phyloP scores from a whole-genome alignment of 164 flowering plant genomes.

The Piper longum region DNA sequence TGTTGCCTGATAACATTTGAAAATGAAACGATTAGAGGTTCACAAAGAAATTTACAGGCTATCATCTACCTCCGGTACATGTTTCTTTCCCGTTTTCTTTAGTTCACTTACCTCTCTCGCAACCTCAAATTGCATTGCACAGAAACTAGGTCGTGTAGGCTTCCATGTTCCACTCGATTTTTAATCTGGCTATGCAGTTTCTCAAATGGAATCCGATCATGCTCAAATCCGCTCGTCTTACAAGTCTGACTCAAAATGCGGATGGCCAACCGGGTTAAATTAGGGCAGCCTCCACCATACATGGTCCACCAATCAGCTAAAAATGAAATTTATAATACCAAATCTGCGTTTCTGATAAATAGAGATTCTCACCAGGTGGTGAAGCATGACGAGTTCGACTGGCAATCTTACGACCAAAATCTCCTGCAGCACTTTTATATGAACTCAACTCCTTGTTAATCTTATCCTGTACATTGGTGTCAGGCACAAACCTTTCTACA shows the following conservation, averaged over 20 bases:
- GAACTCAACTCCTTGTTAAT: constrained; percentile 59
- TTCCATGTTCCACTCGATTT: constrained; percentile 59
- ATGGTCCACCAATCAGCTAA: constrained; percentile 95
- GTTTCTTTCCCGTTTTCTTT: neutral
- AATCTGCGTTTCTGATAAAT: neutral
- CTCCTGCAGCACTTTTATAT: constrained; percentile 66
- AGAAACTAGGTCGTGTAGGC: constrained; percentile 55
- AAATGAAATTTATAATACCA: constrained; percentile 9
- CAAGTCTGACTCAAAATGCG: constrained; percentile 74
- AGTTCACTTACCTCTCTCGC: constrained; percentile 35
- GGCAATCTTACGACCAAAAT: constrained; percentile 85
- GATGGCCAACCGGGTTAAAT: constrained; percentile 61
- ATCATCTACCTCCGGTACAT: neutral
- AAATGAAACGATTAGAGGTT: neutral
- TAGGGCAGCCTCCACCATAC: constrained; percentile 85
- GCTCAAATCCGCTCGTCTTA: constrained; percentile 29
- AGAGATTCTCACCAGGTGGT: constrained; percentile 52
- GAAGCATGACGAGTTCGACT: constrained; percentile 56
- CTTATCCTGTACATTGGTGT: constrained; percentile 53
- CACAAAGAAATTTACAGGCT: neutral
- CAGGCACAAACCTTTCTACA: constrained; percentile 75
- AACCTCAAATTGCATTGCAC: constrained; percentile 54
- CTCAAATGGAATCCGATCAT: constrained; percentile 27
- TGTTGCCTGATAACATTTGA: constrained; percentile 15
- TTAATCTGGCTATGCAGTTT: constrained; percentile 27